Evolutionary conservation across 192 early-diverging fungal species (phyloP).

Genomic region (Backusella psychrophila): DNA sequence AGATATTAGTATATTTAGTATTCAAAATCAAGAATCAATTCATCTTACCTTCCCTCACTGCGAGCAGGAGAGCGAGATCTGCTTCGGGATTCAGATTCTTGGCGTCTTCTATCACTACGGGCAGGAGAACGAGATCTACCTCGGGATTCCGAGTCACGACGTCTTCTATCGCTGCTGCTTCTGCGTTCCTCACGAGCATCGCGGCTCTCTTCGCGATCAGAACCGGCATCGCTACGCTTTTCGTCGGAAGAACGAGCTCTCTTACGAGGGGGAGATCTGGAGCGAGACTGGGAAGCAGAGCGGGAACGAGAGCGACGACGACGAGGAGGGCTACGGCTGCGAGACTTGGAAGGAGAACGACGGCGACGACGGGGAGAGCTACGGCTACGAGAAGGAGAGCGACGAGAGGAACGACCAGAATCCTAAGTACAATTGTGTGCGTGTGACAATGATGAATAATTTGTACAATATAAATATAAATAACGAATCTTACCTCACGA

Average conservation of each 20-base stretch:
- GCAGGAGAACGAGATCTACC: constrained; percentile 11
- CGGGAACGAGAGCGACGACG: constrained; percentile 31
- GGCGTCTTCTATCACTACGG: neutral
- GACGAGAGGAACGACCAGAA: constrained; percentile 21
- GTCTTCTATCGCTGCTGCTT: constrained; percentile 1
- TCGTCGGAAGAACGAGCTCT: neutral
- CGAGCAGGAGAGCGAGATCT: constrained; percentile 14
- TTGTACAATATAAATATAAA: neutral
- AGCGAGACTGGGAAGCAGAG: constrained; percentile 8
- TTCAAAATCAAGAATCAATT: neutral
- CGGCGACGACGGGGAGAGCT: constrained; percentile 25
- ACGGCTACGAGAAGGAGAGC: constrained; percentile 38
- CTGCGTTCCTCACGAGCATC: neutral
- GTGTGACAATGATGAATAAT: too few species aligned
- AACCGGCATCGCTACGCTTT: neutral
- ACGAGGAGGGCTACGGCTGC: constrained; percentile 15
- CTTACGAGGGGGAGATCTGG: constrained; percentile 14
- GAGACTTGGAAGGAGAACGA: constrained; percentile 47
- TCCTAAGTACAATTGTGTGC: neutral
- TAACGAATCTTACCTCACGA: constrained; percentile 50
- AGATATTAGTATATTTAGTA: neutral
- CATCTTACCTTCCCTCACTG: constrained; percentile 11
- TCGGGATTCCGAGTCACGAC: neutral
- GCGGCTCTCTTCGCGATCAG: neutral
- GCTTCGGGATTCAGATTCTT: neutral